Percentiles rank a stretch among this genome's conserved stretches.
Conservation (phyloP, 768 basidiomycete genomes). For the Asterophora parasitica region DNA sequence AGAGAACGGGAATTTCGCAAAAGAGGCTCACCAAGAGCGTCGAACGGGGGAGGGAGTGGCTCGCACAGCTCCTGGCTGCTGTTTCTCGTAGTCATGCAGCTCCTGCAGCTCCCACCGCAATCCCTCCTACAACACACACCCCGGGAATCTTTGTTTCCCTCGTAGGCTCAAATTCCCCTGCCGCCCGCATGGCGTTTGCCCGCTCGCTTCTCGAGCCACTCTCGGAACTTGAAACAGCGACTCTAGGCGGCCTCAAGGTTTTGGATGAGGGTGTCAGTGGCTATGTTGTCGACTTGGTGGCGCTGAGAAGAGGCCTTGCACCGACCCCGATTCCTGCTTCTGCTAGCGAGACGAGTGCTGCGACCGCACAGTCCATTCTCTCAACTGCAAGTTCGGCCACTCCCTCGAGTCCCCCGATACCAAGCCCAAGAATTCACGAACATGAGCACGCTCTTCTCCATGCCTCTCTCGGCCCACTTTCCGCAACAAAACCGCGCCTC, state of each 20-base stretch:
- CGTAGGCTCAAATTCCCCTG: slow-evolving; percentile 50
- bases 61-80: slow-evolving; percentile 44
- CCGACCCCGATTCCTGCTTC: too few relatives aligned
- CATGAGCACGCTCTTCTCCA: slow-evolving; percentile 64
- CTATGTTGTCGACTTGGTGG: too few relatives aligned
- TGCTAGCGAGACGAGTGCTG: too few relatives aligned
- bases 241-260: too few relatives aligned
- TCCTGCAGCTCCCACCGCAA: slow-evolving; percentile 1
- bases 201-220: slow-evolving; percentile 51
- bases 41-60: slow-evolving; percentile 64
- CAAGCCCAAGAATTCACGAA: slow-evolving; percentile 64
- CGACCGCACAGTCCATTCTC: too few relatives aligned
- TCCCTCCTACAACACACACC: slow-evolving; percentile 14
- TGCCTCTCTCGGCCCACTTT: slow-evolving; percentile 55
- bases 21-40: slow-evolving; percentile 74
- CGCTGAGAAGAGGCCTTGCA: too few relatives aligned
- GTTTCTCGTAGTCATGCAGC: neutral
- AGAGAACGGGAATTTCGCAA: slow-evolving; percentile 57
- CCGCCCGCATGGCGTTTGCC: slow-evolving; percentile 64
- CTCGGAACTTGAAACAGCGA: slow-evolving; percentile 15
- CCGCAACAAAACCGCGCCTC: slow-evolving; percentile 56
- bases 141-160: slow-evolving; percentile 66
- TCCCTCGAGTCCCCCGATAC: slow-evolving; percentile 43
- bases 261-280: too few relatives aligned
- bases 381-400: too few relatives aligned